phyloP scores from a whole-genome alignment of 148 eudicot species.

The Suaeda aralocaspica region DNA sequence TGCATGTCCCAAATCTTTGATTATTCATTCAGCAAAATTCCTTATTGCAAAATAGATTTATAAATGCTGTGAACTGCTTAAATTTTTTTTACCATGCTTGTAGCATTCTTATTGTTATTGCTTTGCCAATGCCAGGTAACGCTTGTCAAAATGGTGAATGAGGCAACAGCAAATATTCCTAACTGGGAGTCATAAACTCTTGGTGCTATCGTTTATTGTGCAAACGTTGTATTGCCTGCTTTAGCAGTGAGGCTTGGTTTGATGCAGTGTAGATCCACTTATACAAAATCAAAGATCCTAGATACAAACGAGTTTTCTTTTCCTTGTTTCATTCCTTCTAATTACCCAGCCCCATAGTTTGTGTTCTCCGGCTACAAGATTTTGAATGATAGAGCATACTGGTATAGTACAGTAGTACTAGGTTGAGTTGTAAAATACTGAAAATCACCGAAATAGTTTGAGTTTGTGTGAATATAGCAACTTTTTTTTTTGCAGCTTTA shows the following conservation, averaged over 20 bases:
- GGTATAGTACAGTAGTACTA: too few species aligned
- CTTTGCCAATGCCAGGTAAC: conserved; percentile 55
- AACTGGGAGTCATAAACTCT: conserved; percentile 52
- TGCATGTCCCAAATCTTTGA: not conserved
- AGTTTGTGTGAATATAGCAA: conserved; percentile 12
- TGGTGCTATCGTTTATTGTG: not conserved
- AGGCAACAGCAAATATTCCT: conserved; percentile 82
- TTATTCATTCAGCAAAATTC: not conserved
- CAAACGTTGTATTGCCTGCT: not conserved
- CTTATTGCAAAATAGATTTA: not conserved
- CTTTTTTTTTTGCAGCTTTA: not conserved
- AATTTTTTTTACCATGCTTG: not conserved
- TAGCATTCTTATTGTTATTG: not conserved
- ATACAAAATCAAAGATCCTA: conserved; percentile 10
- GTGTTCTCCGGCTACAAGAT: not conserved
- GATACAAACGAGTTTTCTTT: not conserved
- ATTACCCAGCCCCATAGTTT: not conserved
- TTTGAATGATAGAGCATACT: not conserved
- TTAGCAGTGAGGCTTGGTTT: not conserved
- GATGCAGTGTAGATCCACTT: not conserved
- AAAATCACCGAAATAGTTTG: not conserved
- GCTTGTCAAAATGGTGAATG: conserved; percentile 90
- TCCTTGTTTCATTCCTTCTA: not conserved
- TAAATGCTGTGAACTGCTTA: not conserved
- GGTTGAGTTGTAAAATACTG: conserved; percentile 1